These are phyloP conservation scores for Podospora conica DNA, from an alignment of 495 filamentous ascomycete genomes.

Conservation along the genomic window DNA sequence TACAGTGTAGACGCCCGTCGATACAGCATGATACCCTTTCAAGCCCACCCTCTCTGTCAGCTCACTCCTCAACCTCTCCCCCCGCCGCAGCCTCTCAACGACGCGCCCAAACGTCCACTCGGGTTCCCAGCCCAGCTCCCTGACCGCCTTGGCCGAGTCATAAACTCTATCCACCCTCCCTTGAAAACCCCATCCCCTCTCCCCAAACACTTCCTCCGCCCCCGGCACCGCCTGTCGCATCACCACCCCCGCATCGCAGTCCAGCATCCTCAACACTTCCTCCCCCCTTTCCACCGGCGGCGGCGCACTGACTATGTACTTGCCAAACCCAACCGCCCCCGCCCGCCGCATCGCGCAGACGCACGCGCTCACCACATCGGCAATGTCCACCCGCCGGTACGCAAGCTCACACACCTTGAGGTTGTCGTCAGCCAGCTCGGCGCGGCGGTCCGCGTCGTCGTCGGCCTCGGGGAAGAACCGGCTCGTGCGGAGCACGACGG, in stretches of 20 bases:
- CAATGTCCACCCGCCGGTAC: constrained; percentile 25
- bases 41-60: constrained; percentile 21
- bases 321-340: constrained; percentile 8
- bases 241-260: constrained; percentile 7
- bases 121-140: constrained; percentile 23
- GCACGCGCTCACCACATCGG: constrained; percentile 23
- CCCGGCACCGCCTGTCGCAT: constrained; percentile 3
- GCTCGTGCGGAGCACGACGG: constrained; percentile 22
- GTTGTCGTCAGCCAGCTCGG: constrained; percentile 18
- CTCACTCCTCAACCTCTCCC: constrained; percentile 26
- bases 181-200: constrained; percentile 21
- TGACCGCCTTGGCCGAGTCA: constrained; percentile 21
- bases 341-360: constrained; percentile 18
- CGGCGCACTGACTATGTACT: constrained; percentile 24
- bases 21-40: constrained; percentile 25
- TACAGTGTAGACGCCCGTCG: constrained; percentile 26
- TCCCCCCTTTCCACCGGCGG: constrained; percentile 14
- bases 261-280: constrained; percentile 7
- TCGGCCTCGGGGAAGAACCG: constrained; percentile 31
- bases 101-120: constrained; percentile 24
- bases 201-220: constrained; percentile 13
- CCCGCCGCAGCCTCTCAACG: constrained; percentile 17
- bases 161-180: constrained; percentile 28
- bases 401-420: constrained; percentile 30
- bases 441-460: constrained; percentile 21